Percentiles rank a stretch among this genome's conserved stretches.
Conservation (phyloP, 2,329 filamentous ascomycete species). For the Diaporthe sp. region DNA sequence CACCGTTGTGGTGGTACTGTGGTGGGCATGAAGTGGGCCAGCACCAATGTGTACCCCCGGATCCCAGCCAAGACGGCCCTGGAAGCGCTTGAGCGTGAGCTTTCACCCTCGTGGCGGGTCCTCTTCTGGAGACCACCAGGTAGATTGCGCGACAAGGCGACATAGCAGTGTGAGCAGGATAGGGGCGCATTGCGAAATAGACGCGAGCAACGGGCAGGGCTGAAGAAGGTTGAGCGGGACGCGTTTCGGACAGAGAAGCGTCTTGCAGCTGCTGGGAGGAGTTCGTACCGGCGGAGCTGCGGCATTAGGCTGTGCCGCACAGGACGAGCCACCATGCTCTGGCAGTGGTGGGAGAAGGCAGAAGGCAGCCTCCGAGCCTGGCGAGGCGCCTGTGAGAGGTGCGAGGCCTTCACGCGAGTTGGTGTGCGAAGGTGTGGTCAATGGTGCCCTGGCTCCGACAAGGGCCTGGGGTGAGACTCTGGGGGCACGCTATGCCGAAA, state of each 20-base stretch:
- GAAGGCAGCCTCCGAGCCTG: not conserved
- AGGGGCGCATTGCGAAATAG: not conserved
- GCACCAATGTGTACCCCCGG: not conserved
- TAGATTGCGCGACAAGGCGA: not conserved
- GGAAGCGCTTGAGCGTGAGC: conserved; percentile 4
- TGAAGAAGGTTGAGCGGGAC: not conserved
- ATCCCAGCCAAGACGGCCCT: conserved; percentile 1
- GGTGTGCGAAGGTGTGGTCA: conserved; percentile 26
- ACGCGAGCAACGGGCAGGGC: not conserved
- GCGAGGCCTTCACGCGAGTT: conserved; percentile 2
- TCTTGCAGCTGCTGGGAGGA: not conserved
- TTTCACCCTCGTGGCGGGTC: not conserved
- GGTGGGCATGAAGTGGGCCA: conserved; percentile 16
- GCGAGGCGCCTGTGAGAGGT: not conserved
- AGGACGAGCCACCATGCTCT: not conserved
- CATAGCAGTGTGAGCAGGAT: not conserved
- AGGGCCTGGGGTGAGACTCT: conserved; percentile 27
- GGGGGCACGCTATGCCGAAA: conserved; percentile 30
- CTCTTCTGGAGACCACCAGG: not conserved
- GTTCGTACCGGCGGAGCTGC: conserved; percentile 15
- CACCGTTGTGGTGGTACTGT: conserved; percentile 23
- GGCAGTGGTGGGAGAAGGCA: not conserved
- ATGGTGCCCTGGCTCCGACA: conserved; percentile 32
- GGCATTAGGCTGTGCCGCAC: conserved; percentile 1
- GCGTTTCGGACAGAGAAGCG: not conserved